These are phyloP conservation scores for Gonium pectorale DNA, from an alignment of 139 green algal species.

Conservation along the genomic window DNA sequence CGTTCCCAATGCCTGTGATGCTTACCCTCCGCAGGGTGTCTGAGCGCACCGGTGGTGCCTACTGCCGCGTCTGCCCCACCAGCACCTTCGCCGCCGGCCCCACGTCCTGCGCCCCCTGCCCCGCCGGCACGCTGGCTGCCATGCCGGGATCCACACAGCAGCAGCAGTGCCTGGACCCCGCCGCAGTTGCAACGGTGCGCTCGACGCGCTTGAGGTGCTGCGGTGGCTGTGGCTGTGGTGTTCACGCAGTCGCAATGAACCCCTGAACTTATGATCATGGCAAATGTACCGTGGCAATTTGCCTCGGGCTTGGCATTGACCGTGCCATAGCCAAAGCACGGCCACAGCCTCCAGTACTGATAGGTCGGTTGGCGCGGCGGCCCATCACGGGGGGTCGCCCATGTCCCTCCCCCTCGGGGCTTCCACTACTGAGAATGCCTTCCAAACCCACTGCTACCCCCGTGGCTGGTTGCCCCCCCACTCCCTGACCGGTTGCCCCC, in stretches of 20 bases:
- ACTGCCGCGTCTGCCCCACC: not conserved
- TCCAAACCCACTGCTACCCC: too few relatives aligned
- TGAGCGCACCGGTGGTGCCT: not conserved
- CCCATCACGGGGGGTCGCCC: too few relatives aligned
- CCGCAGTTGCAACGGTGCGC: not conserved
- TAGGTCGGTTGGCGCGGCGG: too few relatives aligned
- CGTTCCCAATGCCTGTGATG: not conserved
- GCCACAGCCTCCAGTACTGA: too few relatives aligned
- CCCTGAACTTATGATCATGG: too few relatives aligned
- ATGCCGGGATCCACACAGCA: not conserved
- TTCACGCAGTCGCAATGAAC: too few relatives aligned
- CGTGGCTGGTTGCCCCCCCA: not conserved
- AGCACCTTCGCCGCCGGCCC: not conserved
- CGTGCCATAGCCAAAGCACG: too few relatives aligned
- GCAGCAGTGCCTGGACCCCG: not conserved
- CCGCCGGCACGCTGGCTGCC: not conserved
- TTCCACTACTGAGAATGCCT: too few relatives aligned
- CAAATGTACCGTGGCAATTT: not conserved
- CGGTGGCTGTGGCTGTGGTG: too few relatives aligned
- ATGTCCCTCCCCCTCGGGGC: too few relatives aligned
- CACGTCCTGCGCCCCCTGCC: not conserved
- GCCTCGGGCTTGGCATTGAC: not conserved
- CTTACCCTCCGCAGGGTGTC: not conserved
- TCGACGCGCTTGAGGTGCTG: too few relatives aligned
- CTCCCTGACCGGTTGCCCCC: not conserved